phyloP scores from a whole-genome alignment of 768 basidiomycete genomes.

The Peribolospora baueri region DNA sequence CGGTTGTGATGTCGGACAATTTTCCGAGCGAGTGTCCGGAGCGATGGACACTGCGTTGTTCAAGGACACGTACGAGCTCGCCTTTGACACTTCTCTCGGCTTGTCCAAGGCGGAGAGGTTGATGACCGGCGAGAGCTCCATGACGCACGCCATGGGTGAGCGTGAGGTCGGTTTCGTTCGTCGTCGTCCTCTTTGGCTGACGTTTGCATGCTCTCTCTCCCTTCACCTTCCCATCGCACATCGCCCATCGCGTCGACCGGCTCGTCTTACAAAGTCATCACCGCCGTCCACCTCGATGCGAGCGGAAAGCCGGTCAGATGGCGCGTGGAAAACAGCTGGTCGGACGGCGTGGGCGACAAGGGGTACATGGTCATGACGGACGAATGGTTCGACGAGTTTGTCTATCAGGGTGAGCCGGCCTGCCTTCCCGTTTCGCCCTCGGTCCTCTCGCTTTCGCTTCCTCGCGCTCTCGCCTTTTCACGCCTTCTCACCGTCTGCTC shows the following conservation, averaged over 20 bases:
- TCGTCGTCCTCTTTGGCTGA: conserved; percentile 5
- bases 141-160: conserved; percentile 56
- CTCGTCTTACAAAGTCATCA: conserved; percentile 43
- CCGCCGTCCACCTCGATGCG: conserved; percentile 63
- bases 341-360: conserved; percentile 44
- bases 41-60: conserved; percentile 51
- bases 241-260: background rate
- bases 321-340: conserved; percentile 96
- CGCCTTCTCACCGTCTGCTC: background rate
- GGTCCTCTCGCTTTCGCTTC: conserved; percentile 17
- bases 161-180: background rate
- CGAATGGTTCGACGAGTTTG: conserved; percentile 74
- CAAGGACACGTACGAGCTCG: conserved; percentile 27
- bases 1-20: conserved; percentile 85
- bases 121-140: conserved; percentile 53
- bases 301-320: conserved; percentile 58
- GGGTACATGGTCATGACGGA: conserved; percentile 79
- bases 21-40: conserved; percentile 40
- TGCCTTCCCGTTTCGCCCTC: conserved; percentile 48
- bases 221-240: background rate
- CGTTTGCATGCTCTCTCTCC: no score
- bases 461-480: no score
- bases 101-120: conserved; percentile 69
- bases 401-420: conserved; percentile 62
- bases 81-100: conserved; percentile 56